Evolutionary conservation across 179 eudicot species (phyloP), one percentile per base, ranked within the genome.

Genomic region (Patellifolia procumbens): DNA sequence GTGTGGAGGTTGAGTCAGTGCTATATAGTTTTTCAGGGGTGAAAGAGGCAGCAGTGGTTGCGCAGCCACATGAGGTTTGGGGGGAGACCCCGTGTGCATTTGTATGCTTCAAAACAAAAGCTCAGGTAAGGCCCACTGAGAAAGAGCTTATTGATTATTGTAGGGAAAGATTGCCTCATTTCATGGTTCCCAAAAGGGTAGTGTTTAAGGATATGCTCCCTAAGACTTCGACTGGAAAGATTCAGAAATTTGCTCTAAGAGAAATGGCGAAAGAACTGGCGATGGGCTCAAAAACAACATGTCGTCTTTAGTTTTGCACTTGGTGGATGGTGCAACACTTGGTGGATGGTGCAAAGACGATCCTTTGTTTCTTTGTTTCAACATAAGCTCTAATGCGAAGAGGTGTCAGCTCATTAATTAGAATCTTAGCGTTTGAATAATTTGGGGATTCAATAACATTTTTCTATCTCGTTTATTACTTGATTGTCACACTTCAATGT

Each of bases 21-120:
- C 0, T 76, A 19, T 68, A 76, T 31, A 42, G 35, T 1, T 68
- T 28, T 29, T 60, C 79, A 5, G 68, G 22, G n/a, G 55, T 68
- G 0, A 45, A 45, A 3, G 68, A 76, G 66, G 79, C 51, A 1
- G 79, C 74, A 0, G 79, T 76, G 7, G 79, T 76, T 68, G 79
- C 79, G 0, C 52, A 68, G n/a, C 74, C 74, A 0, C 56, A 76
- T 34, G 49, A 68, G 0, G 19, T 31, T n/a, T 76, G 79, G 79
- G 79, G 79, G 10, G 79, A 76, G 48, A 76, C 79, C 1, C 68
- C 74, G 1, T 76, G 79, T 16, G 74, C 74, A 6, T 76, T 56
- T 16, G 7, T 68, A 2, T 26, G 74, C 68, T 32, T 76, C 2
- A 75, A 39, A n/a, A 9, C 34, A 7, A 20, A 61, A 1, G 48